Evolutionary conservation across 2,329 filamentous ascomycete species (phyloP), one percentile per base, ranked within the genome.

Genomic region (Tolypocladium inflatum): DNA sequence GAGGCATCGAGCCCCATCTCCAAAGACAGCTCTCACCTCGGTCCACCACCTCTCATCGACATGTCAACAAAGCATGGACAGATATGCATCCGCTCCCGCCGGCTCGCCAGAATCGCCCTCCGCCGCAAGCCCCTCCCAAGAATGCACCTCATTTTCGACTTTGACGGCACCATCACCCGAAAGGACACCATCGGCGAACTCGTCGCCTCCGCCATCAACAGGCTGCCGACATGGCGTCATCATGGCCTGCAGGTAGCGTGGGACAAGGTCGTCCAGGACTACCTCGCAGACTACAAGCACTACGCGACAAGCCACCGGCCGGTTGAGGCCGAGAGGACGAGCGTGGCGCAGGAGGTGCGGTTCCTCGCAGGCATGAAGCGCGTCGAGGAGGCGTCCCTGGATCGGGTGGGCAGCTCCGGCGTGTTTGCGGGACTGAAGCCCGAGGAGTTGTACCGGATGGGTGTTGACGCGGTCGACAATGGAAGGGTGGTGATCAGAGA

Each of bases 111-210:
- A 35, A 38, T 30, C 21, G 3, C 38, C 23, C 8, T 26, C 5
- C 23, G 26, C 39, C 45, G 45, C 51, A 26, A 4, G 2, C 11
- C 21, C 26, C 26, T 23, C n/a, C 30, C 55, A 54, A 64, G 55
- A 15, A 73, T 79, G 74, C 73, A 74, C 61, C 70, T 85, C 45
- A 67, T 84, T 41, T 73, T 85, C 23, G 82, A 85, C 64, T 85
- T 85, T 66, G 82, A 85, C 68, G 80, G 80, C 60, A 85, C 82
- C 19, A 82, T 85, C 62, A 84, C 82, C 21, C 69, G 72, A 15
- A 60, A 74, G 37, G 82, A 85, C 69, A 83, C 81, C 45, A 79
- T 84, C 45, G 67, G 69, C 57, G 68, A 73, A 45, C 74, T 85
- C 5, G 79, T 76, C 52, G 63, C 71, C 21, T 73, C 73, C 30